These are phyloP conservation scores for Alternaria ventricosa DNA, from an alignment of 2,329 filamentous ascomycete genomes.

Conservation along the genomic window DNA sequence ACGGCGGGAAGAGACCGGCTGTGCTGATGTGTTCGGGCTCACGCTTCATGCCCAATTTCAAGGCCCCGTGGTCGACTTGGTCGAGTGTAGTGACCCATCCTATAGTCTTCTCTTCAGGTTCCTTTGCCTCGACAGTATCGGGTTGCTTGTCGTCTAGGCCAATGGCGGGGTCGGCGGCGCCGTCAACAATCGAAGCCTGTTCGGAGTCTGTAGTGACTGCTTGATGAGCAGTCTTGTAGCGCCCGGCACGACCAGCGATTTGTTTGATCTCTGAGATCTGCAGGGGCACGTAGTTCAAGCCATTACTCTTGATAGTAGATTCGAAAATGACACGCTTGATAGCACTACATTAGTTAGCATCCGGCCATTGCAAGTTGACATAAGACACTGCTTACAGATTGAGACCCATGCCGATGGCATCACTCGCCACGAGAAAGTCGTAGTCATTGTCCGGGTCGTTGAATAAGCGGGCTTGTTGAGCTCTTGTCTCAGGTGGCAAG, in stretches of 20 bases:
- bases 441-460: slow-evolving; percentile 97
- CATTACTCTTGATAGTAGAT: slow-evolving; percentile 74
- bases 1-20: slow-evolving; percentile 78
- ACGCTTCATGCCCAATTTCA: slow-evolving; percentile 67
- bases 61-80: slow-evolving; percentile 66
- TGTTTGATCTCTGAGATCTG: slow-evolving; percentile 85
- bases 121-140: not conserved
- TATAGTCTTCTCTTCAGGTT: slow-evolving; percentile 45
- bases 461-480: slow-evolving; percentile 89
- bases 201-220: slow-evolving; percentile 45
- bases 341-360: slow-evolving; percentile 54
- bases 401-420: slow-evolving; percentile 96
- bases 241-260: slow-evolving; percentile 89
- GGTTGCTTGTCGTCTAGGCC: slow-evolving; percentile 27
- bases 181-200: slow-evolving; percentile 5
- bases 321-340: slow-evolving; percentile 93
- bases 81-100: slow-evolving; percentile 85
- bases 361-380: not conserved
- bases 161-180: slow-evolving; percentile 17
- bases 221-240: slow-evolving; percentile 76
- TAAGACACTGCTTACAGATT: slow-evolving; percentile 69
- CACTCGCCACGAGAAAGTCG: slow-evolving; percentile 90
- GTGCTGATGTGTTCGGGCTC: slow-evolving; percentile 70
- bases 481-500: slow-evolving; percentile 88
- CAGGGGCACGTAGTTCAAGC: slow-evolving; percentile 63